These are phyloP conservation scores for Rubroboletus satanas DNA, from an alignment of 768 basidiomycete genomes.

Conservation along the genomic window DNA sequence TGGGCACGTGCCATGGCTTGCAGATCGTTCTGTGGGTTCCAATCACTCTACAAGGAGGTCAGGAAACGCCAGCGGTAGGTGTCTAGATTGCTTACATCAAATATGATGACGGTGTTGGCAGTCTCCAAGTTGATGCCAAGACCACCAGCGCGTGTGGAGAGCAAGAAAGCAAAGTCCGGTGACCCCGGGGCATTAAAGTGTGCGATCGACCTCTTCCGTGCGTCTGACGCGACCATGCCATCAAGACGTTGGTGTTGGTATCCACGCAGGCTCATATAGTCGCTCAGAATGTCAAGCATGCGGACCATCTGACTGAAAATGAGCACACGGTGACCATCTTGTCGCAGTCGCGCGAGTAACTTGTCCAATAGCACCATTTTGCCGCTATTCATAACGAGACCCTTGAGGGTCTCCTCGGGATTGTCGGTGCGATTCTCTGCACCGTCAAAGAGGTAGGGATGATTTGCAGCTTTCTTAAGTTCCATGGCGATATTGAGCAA, in stretches of 20 bases:
- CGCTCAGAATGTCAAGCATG: constrained; percentile 96
- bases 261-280: constrained; percentile 88
- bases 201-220: constrained; percentile 91
- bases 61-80: neutral
- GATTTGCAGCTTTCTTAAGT: constrained; percentile 97
- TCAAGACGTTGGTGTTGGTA: constrained; percentile 94
- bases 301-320: constrained; percentile 99
- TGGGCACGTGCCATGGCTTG: constrained; percentile 99
- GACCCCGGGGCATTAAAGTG: constrained; percentile 94
- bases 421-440: constrained; percentile 67
- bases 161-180: constrained; percentile 93
- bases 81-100: constrained; percentile 65
- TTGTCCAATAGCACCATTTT: constrained; percentile 99
- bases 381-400: constrained; percentile 97
- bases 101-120: constrained; percentile 98
- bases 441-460: constrained; percentile 96
- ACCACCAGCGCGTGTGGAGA: constrained; percentile 95
- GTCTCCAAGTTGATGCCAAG: constrained; percentile 99
- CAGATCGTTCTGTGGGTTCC: constrained; percentile 98
- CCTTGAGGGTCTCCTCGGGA: constrained; percentile 82
- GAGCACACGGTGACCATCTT: constrained; percentile 92
- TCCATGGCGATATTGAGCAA: constrained; percentile 99
- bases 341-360: constrained; percentile 81
- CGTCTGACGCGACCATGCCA: constrained; percentile 91
- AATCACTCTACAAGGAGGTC: constrained; percentile 67